Percentiles rank a stretch among this genome's conserved stretches.
Conservation (phyloP, 2,329 filamentous ascomycete species). For the Rutstroemia sydowiana region DNA sequence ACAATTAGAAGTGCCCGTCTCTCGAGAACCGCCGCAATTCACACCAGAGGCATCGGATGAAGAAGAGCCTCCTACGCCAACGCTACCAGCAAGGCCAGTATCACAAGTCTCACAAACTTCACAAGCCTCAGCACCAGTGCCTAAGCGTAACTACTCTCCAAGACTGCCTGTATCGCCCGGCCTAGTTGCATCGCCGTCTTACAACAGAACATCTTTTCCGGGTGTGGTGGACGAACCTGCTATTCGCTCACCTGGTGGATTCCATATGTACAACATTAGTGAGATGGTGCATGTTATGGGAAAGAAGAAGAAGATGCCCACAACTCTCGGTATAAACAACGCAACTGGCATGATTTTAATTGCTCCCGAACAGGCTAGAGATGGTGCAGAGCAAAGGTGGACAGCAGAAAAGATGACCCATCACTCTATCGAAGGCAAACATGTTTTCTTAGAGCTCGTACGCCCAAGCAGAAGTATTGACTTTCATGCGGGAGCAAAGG, state of each 20-base stretch:
- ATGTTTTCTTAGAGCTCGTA: conserved; percentile 91
- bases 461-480: conserved; percentile 90
- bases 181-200: conserved; percentile 43
- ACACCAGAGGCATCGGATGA: conserved; percentile 64
- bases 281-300: conserved; percentile 94
- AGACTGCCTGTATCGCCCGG: conserved; percentile 37
- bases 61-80: conserved; percentile 49
- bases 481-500: conserved; percentile 94
- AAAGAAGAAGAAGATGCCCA: conserved; percentile 96
- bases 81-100: conserved; percentile 54
- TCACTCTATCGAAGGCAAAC: conserved; percentile 96
- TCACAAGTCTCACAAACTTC: no score
- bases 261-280: conserved; percentile 93
- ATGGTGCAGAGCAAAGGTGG: conserved; percentile 88
- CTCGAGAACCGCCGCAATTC: conserved; percentile 46
- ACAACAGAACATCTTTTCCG: conserved; percentile 39
- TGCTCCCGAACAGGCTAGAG: conserved; percentile 73
- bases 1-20: conserved; percentile 12
- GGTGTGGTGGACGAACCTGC: conserved; percentile 38
- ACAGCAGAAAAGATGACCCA: conserved; percentile 91
- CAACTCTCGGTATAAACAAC: conserved; percentile 89
- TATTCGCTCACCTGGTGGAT: conserved; percentile 62
- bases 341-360: conserved; percentile 85
- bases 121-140: conserved; percentile 17
- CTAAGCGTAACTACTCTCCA: conserved; percentile 18